Conservation (phyloP, 495 filamentous ascomycete genomes). For the Penicillium lividum region DNA sequence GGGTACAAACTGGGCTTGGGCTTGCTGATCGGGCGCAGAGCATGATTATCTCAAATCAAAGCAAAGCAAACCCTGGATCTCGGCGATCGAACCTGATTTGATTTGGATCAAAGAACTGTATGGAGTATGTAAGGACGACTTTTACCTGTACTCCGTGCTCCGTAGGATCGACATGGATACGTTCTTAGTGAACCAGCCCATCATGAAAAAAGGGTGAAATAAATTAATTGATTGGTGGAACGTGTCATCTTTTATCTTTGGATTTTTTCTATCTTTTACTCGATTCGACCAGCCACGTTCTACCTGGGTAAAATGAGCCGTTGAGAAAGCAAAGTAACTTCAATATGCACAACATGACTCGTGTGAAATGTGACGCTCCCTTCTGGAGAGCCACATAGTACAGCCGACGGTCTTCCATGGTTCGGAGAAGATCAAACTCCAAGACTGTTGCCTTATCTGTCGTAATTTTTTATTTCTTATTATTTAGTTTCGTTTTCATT, state of each 20-base stretch:
- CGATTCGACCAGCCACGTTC: slow-evolving; percentile 16
- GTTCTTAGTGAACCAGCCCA: slow-evolving; percentile 8
- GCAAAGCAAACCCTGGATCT: not conserved
- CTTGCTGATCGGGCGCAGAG: slow-evolving; percentile 1
- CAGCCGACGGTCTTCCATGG: not conserved
- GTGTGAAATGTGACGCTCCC: slow-evolving; percentile 18
- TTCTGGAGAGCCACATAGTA: not conserved
- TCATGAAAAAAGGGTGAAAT: slow-evolving; percentile 1
- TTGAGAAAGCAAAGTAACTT: slow-evolving; percentile 9
- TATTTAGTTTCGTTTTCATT: not conserved
- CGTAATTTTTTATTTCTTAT: not conserved
- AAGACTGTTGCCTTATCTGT: slow-evolving; percentile 5
- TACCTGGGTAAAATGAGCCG: slow-evolving; percentile 14
- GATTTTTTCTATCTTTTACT: not conserved
- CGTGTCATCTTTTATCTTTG: not conserved
- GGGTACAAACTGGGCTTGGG: slow-evolving; percentile 16
- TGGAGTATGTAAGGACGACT: too few relatives aligned
- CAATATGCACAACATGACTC: slow-evolving; percentile 33
- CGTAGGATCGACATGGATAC: slow-evolving; percentile 7
- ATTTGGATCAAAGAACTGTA: not conserved
- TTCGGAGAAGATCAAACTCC: not conserved
- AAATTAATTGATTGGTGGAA: slow-evolving; percentile 13
- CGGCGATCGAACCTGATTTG: not conserved
- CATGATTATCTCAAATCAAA: not conserved
- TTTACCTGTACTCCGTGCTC: too few relatives aligned